A percentile compares a stretch with the other conserved stretches of the same genome.
Evolutionary conservation across 257 asterid species (phyloP).

Genomic region (Fraxinus cuspidata): DNA sequence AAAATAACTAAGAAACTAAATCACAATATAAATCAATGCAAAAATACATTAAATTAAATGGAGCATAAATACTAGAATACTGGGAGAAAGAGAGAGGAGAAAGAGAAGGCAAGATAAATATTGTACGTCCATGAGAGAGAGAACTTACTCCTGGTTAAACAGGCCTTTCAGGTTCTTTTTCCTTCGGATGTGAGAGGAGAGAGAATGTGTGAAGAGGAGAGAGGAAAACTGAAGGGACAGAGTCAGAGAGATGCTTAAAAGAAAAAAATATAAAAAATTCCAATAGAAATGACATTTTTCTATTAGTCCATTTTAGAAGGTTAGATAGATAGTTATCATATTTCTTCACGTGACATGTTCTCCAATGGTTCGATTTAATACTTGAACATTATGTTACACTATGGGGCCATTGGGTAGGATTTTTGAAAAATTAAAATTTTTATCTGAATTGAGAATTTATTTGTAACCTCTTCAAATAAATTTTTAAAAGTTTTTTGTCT

Average conservation of each 20-base stretch:
- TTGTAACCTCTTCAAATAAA: too few relatives aligned
- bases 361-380: too few relatives aligned
- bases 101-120: conserved; percentile 15
- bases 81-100: conserved; percentile 35
- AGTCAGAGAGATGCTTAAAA: conserved; percentile 20
- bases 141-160: conserved; percentile 86
- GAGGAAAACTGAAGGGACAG: conserved; percentile 26
- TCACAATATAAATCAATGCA: conserved; percentile 20
- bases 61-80: conserved; percentile 29
- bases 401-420: too few relatives aligned
- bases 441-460: too few relatives aligned
- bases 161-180: conserved; percentile 73
- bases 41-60: background rate
- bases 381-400: too few relatives aligned
- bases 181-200: conserved; percentile 60
- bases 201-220: conserved; percentile 43
- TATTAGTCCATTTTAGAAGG: too few relatives aligned
- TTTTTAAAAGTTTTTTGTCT: too few relatives aligned
- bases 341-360: too few relatives aligned
- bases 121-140: conserved; percentile 39
- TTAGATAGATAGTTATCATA: too few relatives aligned
- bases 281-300: too few relatives aligned
- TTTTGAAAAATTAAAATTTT: too few relatives aligned
- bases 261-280: conserved; percentile 15
- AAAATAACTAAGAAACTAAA: conserved; percentile 28